Evolutionary conservation across 306 rosid genomes (phyloP), one percentile per base, ranked within the genome.

Genomic region (Medicago ruthenica): DNA sequence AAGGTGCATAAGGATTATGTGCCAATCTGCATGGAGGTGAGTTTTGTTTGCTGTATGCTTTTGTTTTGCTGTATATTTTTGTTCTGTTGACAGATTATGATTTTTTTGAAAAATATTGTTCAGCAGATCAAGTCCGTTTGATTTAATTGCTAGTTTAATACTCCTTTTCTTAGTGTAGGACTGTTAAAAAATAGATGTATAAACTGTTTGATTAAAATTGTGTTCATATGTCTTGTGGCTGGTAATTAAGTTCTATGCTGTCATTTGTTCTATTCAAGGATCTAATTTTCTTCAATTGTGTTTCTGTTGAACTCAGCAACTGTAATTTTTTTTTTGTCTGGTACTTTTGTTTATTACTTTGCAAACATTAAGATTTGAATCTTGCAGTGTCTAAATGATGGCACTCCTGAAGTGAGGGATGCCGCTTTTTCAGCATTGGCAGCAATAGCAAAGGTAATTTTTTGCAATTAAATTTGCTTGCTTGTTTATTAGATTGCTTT

Each of bases 371-470:
- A 67, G 17, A 62, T 79, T 62, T 88, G 83, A 75, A 64, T 73
- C 24, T 77, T 86, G 77, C 80, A 96, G 99, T 79, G 92, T 75
- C 90, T 92, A 67, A 90, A 96, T 71, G 99, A 96, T 63, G 93
- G 97, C 65, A 96, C 98, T 66, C 99, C 98, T 13, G 99, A 96
- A 0, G 99, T 96, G 81, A 90, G 99, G 87, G 99, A 96, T 82
- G 98, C 99, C 22, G 91, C 99, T 64, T 96, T 96, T 90, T 92
- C 93, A 61, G 96, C 87, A 73, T 79, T 96, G 83, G 89, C 98
- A 9, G 98, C 92, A 72, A 81, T 90, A 82, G 99, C 98, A n/a
- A 96, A 96, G 98, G 99, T 92, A 82, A 45, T 61, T 51, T 13
- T 73, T 16, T 45, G 37, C 76, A 16, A 31, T 22, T 40, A 39